Evolutionary conservation across 179 eudicot species (phyloP), one percentile per base, ranked within the genome.

Genomic region (Drosera spatulata): DNA sequence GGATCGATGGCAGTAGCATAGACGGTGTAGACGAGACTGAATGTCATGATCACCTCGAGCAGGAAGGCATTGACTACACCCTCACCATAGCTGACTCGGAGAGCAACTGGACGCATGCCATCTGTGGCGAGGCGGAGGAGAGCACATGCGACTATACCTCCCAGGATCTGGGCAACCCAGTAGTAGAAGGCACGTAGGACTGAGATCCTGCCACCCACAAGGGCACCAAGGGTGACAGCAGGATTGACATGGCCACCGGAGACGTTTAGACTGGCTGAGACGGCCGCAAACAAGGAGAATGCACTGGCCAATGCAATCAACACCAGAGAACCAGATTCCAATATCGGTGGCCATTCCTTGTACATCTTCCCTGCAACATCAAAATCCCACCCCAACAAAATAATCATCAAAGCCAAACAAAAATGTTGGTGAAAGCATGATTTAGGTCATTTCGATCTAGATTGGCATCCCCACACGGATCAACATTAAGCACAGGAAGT

Each of bases 201-300:
- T 2, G 98, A 85, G 47, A 91, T 56, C 56, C 98, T 69, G 10
- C 98, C 98, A 2, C 96, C 96, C 2, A 91, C 87, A 3, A 91
- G 81, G 3, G 98, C 88, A 33, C 95, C 98, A 14, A 91, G 78
- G 14, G 98, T 88, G 55, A 91, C 85, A 0, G 98, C 96, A 2
- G 98, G 98, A 60, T 91, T 91, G 2, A 82, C 72, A 41, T 91
- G 98, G 2, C 98, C 98, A 3, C 96, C 96, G 4, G 98, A 91
- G 10, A 88, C 81, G 65, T 91, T 91, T 65, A 85, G 63, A 68
- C 95, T 82, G 2, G 96, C 59, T 0, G 98, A 82, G 47, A 88
- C 87, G 1, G 95, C 98, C 2, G 96, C 98, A 42, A 91, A 88
- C 37, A 91, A 59, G 4, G 83, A 70, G 33, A 91, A 64, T 0